phyloP scores from a whole-genome alignment of 2,329 filamentous ascomycete species.

The Cryphonectria naterciae region DNA sequence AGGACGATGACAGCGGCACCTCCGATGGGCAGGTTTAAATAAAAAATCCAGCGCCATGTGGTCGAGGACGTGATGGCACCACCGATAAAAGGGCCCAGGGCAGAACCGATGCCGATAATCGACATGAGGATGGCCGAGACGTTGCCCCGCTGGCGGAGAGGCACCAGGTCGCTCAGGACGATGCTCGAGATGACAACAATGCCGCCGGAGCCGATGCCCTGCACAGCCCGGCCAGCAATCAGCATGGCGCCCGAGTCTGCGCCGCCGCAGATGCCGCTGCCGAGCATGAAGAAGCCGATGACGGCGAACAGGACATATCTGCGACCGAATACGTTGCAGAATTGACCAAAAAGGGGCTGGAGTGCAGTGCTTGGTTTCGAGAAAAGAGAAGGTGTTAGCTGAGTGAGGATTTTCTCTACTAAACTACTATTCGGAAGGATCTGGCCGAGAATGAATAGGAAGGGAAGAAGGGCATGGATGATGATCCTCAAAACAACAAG shows the following conservation, averaged over 20 bases:
- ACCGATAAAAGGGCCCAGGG: conserved; percentile 28
- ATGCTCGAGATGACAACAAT: conserved; percentile 35
- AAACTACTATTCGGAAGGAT: not conserved
- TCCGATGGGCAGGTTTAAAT: conserved; percentile 44
- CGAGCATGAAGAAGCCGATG: conserved; percentile 49
- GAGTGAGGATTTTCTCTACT: too few species aligned
- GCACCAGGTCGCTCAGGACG: conserved; percentile 31
- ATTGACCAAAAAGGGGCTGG: conserved; percentile 54
- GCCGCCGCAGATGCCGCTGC: conserved; percentile 55
- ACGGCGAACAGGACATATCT: conserved; percentile 37
- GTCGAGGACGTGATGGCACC: conserved; percentile 31
- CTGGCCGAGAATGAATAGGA: not conserved
- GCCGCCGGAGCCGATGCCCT: conserved; percentile 47
- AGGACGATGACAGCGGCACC: conserved; percentile 35
- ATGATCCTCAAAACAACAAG: too few species aligned
- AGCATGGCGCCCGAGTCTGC: conserved; percentile 46
- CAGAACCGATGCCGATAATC: conserved; percentile 24
- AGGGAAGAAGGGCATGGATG: not conserved
- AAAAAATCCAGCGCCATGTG: conserved; percentile 41
- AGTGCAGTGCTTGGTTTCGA: conserved; percentile 37
- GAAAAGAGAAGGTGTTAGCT: not conserved
- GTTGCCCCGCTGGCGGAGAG: conserved; percentile 24
- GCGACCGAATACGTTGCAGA: conserved; percentile 56
- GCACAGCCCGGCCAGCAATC: conserved; percentile 50
- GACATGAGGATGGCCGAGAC: conserved; percentile 28